Conservation (phyloP, 805 yeast species). For the Sugiyamaella valdiviana region DNA sequence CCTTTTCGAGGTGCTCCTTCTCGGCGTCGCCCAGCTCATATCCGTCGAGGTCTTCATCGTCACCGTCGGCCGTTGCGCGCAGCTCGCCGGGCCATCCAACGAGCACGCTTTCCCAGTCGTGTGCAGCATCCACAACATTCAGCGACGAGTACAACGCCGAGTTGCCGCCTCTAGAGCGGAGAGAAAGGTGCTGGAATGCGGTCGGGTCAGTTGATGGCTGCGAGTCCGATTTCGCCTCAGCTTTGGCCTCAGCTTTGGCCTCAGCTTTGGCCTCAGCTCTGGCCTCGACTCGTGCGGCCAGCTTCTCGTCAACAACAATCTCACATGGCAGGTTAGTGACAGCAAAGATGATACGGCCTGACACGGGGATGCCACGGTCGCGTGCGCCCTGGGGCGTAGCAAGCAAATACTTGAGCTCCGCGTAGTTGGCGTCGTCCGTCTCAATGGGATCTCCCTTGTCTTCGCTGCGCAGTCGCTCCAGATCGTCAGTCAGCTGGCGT, state of each 20-base stretch:
- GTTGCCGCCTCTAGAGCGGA: conserved; percentile 53
- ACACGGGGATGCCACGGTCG: conserved; percentile 25
- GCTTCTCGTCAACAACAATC: conserved; percentile 32
- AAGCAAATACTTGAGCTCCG: not conserved
- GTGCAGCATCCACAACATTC: conserved; percentile 52
- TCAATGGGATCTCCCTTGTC: not conserved
- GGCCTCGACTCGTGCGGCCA: not conserved
- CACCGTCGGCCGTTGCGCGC: conserved; percentile 20
- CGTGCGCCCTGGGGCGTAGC: conserved; percentile 5
- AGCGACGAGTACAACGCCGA: conserved; percentile 78
- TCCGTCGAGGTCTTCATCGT: conserved; percentile 17
- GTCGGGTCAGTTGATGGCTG: no score
- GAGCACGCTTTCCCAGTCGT: conserved; percentile 81
- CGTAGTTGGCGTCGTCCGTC: not conserved
- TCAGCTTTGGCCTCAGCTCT: not conserved
- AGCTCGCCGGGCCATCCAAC: conserved; percentile 97
- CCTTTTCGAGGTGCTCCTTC: conserved; percentile 41
- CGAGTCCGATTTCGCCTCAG: no score
- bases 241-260: not conserved
- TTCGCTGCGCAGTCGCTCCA: not conserved
- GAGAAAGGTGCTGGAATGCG: conserved; percentile 3
- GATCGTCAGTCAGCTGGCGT: not conserved
- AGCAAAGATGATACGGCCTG: conserved; percentile 64
- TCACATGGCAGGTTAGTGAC: conserved; percentile 64
- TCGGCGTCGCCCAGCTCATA: conserved; percentile 47